Evolutionary conservation across 1,139 yeast species (phyloP), one percentile per base, ranked within the genome.

Genomic region (Blastobotrys proliferans): DNA sequence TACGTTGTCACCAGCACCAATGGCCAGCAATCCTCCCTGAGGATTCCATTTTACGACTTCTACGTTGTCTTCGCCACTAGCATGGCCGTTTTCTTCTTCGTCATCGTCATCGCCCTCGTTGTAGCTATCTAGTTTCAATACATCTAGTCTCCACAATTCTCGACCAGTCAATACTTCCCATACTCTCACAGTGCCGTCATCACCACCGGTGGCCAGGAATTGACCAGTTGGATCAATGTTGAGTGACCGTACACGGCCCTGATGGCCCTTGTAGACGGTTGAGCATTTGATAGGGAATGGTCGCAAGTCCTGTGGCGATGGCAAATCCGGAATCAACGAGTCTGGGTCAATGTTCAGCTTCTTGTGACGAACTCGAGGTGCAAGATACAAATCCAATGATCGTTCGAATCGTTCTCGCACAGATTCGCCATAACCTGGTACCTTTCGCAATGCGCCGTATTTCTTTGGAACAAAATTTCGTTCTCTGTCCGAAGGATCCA

Each of bases 81-180:
- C 61, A 18, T 66, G 68, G 29, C 60, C 61, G 9, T 51, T 51
- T 46, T 74, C 76, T 33, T 69, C 70, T 43, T 61, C 67, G n/a
- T n/a, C n/a, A n/a, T n/a, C n/a, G n/a, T n/a, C n/a, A n/a, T n/a
- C n/a, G n/a, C n/a, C n/a, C n/a, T n/a, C n/a, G 29, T 71, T 74
- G 22, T 57, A 57, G 9, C 56, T 51, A 34, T 63, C 61, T 14
- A 48, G 46, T 39, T 57, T 58, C 32, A 79, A 67, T 19, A 84
- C 66, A 44, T 71, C 70, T 20, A 79, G 71, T 50, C 79, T 75
- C 74, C 78, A 86, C 40, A 92, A 84, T 69, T 90, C 94, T 67
- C 98, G 80, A 39, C 98, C 99, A 4, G 97, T 87, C 47, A 88
- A 71, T 13, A 88, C 79, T 68, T 94, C 99, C 98, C 98, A 92